Base-by-base conservation (phyloP, 805 yeast species). In the Nakazawaea holstii region DNA sequence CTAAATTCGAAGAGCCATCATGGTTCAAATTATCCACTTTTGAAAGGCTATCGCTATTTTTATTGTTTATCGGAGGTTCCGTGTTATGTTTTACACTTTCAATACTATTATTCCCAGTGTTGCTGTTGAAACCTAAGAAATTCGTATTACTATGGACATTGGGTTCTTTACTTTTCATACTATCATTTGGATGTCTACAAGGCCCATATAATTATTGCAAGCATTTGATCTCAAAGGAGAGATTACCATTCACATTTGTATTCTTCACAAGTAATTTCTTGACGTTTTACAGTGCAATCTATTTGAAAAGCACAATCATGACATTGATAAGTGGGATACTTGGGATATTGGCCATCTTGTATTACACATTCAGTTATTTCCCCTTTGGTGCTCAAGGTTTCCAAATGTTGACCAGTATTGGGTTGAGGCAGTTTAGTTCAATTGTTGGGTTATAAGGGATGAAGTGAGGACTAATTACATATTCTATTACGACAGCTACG, bases 131-230 rank as follows among this genome's bases (percentile, higher is more conserved):
- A 55, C 99, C 98, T 13, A 74, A 95, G 42, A 94, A 94, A 64
- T 92, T 94, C 61, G 97, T 95, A 10, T 69, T 82, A 55, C 60
- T 85, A 31, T 94, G 99, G 98, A 81, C 96, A 1, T 70, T 92
- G 66, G 99, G 98, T 0, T 86, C 96, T 1, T 60, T 94, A 11
- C 66, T 94, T 39, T 92, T 94, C 65, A 87, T 94, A 15, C 61
- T 87, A 6, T 87, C 96, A 32, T 94, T 94, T 67, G 97, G 96
- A 1, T 79, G 89, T 15, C 68, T 92, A 20, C 97, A 90, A 69
- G 99, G 99, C 0, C 97, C 97, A 0, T 73, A 80, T n/a, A 82
- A 83, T 32, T 94, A 89, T 61, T 52, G 80, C 37, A 69, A 71
- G 41, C 98, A 92, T 61, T 72, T 94, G 52, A 63, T 85, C 5